Conservation (phyloP, 768 basidiomycete genomes). For the Rubroboletus pulcherrimus region DNA sequence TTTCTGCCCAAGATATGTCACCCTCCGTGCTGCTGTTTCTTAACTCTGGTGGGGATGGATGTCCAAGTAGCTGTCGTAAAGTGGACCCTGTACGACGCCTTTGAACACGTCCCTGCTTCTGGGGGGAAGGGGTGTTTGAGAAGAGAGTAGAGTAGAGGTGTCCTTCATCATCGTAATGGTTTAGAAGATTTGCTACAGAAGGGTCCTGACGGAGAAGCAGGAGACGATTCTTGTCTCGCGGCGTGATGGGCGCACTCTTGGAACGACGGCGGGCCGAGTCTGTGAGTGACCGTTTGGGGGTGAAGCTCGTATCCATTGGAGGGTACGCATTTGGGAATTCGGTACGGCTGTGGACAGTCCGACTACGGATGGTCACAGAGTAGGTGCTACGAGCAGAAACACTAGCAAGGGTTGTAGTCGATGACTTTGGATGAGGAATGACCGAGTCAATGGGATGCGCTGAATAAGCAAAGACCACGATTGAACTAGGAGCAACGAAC, state of each 20-base stretch:
- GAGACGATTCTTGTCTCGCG: constrained; percentile 49
- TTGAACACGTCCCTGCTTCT: constrained; percentile 45
- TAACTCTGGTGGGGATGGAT: constrained; percentile 33
- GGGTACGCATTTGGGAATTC: constrained; percentile 65
- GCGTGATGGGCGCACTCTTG: constrained; percentile 37
- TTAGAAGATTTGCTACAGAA: constrained; percentile 70
- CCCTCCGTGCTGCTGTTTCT: constrained; percentile 49
- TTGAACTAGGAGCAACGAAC: background rate
- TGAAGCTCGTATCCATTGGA: constrained; percentile 28
- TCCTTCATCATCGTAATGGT: constrained; percentile 72
- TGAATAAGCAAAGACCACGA: constrained; percentile 18
- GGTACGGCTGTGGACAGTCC: constrained; percentile 55
- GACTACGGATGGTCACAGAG: constrained; percentile 66
- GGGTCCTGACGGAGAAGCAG: constrained; percentile 67
- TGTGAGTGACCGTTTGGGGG: constrained; percentile 28
- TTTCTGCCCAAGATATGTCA: constrained; percentile 84
- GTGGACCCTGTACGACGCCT: constrained; percentile 66
- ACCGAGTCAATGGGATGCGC: constrained; percentile 68
- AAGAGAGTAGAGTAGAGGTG: constrained; percentile 59
- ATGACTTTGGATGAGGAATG: constrained; percentile 45
- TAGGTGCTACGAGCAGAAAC: constrained; percentile 57
- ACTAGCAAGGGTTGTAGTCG: constrained; percentile 53
- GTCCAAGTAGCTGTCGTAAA: constrained; percentile 67
- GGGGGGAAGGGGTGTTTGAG: constrained; percentile 49
- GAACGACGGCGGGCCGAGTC: constrained; percentile 27